Evolutionary conservation across 257 asterid genomes (phyloP), one percentile per base, ranked within the genome.

Genomic region (Coffea canephora): DNA sequence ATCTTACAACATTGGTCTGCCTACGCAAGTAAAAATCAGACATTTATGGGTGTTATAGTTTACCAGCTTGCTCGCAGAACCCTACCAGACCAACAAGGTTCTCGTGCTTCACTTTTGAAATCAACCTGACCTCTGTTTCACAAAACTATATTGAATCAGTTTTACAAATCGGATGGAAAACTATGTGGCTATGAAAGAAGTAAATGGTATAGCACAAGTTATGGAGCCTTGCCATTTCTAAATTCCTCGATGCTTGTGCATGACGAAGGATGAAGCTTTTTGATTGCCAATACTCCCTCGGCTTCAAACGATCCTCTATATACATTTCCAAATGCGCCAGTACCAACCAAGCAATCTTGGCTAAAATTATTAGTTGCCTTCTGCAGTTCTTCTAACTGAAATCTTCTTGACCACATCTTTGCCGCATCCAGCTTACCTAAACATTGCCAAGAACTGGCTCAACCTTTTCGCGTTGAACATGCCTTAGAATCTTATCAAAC

Each of bases 351-450:
- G 81, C 85, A 89, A 12, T 77, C 87, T 50, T 73, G 15, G 89
- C 97, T 88, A 83, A 93, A 93, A 84, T 93, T 90, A 21, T 91
- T 74, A 15, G 97, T 90, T 41, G 96, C 95, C 82, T 85, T 91
- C 80, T 82, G 78, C 16, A 93, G 59, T 62, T 91, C 95, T 81
- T 88, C 90, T 55, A 89, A 70, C n/a, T 71, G 78, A 78, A 88
- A 93, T 6, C 55, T 77, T 88, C 86, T 93, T 41, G 89, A 61
- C 80, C 79, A 83, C 81, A 87, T 31, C 68, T 84, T 82, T 80
- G 82, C 86, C 16, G 86, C 93, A 46, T 90, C 84, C 48, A 89
- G 76, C 46, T 80, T 77, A 54, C 86, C 97, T 89, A 78, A 12
- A n/a, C 43, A 59, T 59, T 69, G 31, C 68, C 27, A 48, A 68